phyloP scores from a whole-genome alignment of 2,329 filamentous ascomycete genomes.

The Stachybotrys chlorohalonatus region DNA sequence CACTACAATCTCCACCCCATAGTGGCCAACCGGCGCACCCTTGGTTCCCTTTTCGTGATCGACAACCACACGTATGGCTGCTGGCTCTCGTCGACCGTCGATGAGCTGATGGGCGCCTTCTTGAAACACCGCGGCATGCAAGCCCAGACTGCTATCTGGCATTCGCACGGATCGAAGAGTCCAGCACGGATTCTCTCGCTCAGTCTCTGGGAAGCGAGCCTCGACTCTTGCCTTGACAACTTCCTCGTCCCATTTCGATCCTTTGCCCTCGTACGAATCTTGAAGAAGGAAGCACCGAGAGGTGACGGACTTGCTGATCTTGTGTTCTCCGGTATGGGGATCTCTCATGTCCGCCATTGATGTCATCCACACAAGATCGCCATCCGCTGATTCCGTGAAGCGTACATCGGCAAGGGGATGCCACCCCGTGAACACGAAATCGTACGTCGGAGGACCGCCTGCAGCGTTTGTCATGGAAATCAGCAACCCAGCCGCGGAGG shows the following conservation, averaged over 20 bases:
- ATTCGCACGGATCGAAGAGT: constrained; percentile 62
- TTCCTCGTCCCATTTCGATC: constrained; percentile 71
- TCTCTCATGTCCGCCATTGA: constrained; percentile 53
- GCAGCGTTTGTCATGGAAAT: constrained; percentile 55
- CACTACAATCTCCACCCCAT: constrained; percentile 62
- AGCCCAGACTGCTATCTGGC: constrained; percentile 48
- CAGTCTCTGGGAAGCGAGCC: constrained; percentile 71
- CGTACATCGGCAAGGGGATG: constrained; percentile 60
- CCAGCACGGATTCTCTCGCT: constrained; percentile 75
- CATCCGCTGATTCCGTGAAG: constrained; percentile 62
- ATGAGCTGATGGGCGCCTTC: constrained; percentile 54
- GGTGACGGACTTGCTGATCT: constrained; percentile 38
- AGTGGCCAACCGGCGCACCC: constrained; percentile 56
- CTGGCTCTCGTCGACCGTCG: constrained; percentile 57
- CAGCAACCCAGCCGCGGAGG: constrained; percentile 54
- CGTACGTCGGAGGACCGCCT: constrained; percentile 52
- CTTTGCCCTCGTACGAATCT: constrained; percentile 70
- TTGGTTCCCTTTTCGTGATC: constrained; percentile 60
- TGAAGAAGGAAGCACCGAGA: constrained; percentile 63
- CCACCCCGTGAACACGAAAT: constrained; percentile 69
- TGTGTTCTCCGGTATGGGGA: constrained; percentile 33
- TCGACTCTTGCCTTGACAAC: constrained; percentile 80
- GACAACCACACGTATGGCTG: constrained; percentile 62
- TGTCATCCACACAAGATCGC: constrained; percentile 58
- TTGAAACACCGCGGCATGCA: constrained; percentile 64